Base-by-base conservation (phyloP, 345 rosid species). In the Melaleuca quinquenervia region DNA sequence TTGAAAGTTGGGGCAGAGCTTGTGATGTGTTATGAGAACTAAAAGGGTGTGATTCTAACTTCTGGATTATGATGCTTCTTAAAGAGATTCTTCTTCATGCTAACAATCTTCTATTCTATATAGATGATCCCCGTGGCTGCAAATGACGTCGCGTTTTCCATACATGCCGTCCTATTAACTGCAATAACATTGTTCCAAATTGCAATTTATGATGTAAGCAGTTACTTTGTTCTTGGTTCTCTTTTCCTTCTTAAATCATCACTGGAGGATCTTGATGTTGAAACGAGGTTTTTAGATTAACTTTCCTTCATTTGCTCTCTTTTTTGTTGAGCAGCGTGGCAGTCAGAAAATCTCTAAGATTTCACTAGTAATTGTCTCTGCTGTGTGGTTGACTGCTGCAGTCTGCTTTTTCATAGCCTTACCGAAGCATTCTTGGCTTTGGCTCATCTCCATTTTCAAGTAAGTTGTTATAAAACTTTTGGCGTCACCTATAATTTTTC, bases 111-210 rank as follows among this genome's bases (percentile, higher is more conserved):
- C 12, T 52, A 44, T 14, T 44, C 85, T 22, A 82, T 89, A 85
- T 95, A 96, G 99, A 96, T 96, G 96, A 95, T 96, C 84, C 99
- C 99, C 1, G 98, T 96, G 51, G 99, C 98, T 83, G 93, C 95
- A 22, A 95, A 95, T 89, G 99, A 95, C 87, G 99, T 96, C 80
- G 98, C 99, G 1, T 96, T 96, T 86, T 96, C 99, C 44, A 90
- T 93, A 53, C 98, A 96, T 92, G 98, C 99, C 29, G 98, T 95
- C 89, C 76, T 93, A n/a, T 76, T 96, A 89, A 95, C 99, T 49
- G 90, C 90, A 54, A 76, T 93, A 54, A 92, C 94, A 27, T 89
- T 96, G 85, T 88, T 95, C 83, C 99, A 96, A 88, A 93, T 95
- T 86, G 87, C 84, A 85, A 94, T 95, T 56, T 96, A 95, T 78